Evolutionary conservation across 768 basidiomycete genomes (phyloP).

Genomic region (Porphyrellus cyaneotinctus): DNA sequence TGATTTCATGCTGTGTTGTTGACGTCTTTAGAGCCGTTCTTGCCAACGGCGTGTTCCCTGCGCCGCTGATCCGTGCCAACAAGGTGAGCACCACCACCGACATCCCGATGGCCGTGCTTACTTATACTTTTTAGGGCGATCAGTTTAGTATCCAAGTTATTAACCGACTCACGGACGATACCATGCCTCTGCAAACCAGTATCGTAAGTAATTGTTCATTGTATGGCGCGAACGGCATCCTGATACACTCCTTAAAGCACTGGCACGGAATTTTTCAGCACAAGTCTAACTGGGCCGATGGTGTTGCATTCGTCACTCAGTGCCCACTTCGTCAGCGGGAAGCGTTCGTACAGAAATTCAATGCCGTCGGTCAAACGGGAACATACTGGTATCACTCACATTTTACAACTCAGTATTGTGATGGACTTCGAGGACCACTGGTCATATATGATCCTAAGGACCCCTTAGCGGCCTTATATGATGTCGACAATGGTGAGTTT

Average conservation of each 20-base stretch:
- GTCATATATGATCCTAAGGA: constrained; percentile 7
- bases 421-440: constrained; percentile 28
- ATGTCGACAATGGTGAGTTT: constrained; percentile 38
- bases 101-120: background rate
- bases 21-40: background rate
- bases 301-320: constrained; percentile 1
- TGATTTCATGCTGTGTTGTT: background rate
- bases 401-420: background rate
- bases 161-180: constrained; percentile 31
- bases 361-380: constrained; percentile 20
- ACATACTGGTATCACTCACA: constrained; percentile 42
- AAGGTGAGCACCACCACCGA: constrained; percentile 25
- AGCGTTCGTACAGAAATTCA: constrained; percentile 37
- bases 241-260: constrained; percentile 7
- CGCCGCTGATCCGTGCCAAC: constrained; percentile 37
- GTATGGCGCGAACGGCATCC: constrained; percentile 1
- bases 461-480: constrained; percentile 30
- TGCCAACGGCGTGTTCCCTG: constrained; percentile 29
- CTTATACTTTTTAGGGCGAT: background rate
- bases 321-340: constrained; percentile 8
- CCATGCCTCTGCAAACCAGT: constrained; percentile 48
- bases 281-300: constrained; percentile 7
- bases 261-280: constrained; percentile 6
- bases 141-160: background rate
- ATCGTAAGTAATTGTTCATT: constrained; percentile 16